Conservation (phyloP, 1,139 yeast species). For the Ashbya aceris region DNA sequence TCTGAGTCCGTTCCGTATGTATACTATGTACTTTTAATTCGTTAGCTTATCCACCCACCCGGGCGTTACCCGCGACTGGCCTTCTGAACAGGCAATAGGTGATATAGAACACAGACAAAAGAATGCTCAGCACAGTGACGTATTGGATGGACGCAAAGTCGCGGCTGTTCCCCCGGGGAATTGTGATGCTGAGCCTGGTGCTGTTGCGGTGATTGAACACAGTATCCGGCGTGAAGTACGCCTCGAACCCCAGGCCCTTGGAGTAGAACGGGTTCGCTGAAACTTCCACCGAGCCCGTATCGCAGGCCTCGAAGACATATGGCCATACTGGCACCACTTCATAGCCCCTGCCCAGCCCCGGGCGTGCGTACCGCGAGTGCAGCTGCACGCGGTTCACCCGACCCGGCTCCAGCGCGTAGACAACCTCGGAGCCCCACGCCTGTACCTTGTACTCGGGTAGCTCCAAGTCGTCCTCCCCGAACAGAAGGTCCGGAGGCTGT, state of each 20-base stretch:
- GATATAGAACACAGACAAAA: conserved; percentile 30
- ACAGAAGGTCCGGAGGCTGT: conserved; percentile 28
- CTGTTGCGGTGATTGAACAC: conserved; percentile 32
- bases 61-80: background rate
- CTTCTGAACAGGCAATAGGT: conserved; percentile 23
- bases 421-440: conserved; percentile 39
- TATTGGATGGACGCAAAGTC: conserved; percentile 27
- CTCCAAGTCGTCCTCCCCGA: conserved; percentile 33
- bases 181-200: conserved; percentile 19
- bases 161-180: conserved; percentile 32
- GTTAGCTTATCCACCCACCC: background rate
- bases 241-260: conserved; percentile 35
- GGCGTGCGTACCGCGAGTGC: conserved; percentile 42
- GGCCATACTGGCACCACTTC: conserved; percentile 32
- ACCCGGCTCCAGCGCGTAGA: conserved; percentile 31
- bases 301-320: conserved; percentile 42
- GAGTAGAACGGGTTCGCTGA: conserved; percentile 33
- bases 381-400: conserved; percentile 32
- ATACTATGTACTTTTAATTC: conserved; percentile 6
- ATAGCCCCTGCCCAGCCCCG: conserved; percentile 22
- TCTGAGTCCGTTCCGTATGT: conserved; percentile 2
- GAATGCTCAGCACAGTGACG: conserved; percentile 27
- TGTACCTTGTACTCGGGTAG: conserved; percentile 40
- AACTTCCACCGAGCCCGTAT: conserved; percentile 23
- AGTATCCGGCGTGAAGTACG: conserved; percentile 38